Conservation (phyloP, 768 basidiomycete genomes). For the Termitomyces bulborhizus region DNA sequence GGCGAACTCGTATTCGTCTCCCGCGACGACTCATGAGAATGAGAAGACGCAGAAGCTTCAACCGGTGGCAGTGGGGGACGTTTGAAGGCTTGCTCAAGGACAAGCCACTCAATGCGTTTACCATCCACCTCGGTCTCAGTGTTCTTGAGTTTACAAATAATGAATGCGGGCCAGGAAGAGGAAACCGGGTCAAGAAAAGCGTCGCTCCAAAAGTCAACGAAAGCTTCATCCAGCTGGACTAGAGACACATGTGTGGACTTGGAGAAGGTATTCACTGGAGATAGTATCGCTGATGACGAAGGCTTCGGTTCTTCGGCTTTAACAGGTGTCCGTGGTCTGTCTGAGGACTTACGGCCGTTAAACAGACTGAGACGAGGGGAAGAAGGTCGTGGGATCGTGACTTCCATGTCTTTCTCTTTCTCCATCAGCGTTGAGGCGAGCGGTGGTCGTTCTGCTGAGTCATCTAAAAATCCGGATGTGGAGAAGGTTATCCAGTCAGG, state of each 20-base stretch:
- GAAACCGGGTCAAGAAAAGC: conserved; percentile 65
- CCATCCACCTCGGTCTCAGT: conserved; percentile 22
- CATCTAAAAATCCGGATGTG: conserved; percentile 50
- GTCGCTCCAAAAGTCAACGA: conserved; percentile 80
- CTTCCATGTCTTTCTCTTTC: conserved; percentile 54
- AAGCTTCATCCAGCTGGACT: conserved; percentile 72
- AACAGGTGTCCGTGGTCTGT: conserved; percentile 14
- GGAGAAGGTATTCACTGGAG: conserved; percentile 22
- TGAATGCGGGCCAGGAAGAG: conserved; percentile 59
- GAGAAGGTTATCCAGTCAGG: conserved; percentile 71
- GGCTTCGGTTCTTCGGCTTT: conserved; percentile 17
- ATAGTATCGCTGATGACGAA: background rate
- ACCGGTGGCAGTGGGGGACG: conserved; percentile 24
- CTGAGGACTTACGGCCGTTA: conserved; percentile 21
- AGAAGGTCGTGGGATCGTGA: conserved; percentile 37
- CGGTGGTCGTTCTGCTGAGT: conserved; percentile 29
- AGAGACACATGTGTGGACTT: conserved; percentile 37
- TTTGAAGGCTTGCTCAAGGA: conserved; percentile 60
- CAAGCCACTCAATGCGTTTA: conserved; percentile 53
- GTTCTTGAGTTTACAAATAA: conserved; percentile 62
- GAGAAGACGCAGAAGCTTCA: conserved; percentile 9
- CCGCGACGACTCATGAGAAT: conserved; percentile 11
- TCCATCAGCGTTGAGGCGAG: conserved; percentile 55
- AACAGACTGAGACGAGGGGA: conserved; percentile 24
- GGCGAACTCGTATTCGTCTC: conserved; percentile 31